Evolutionary conservation across 495 filamentous ascomycete species (phyloP), one percentile per base, ranked within the genome.

Genomic region (Penicillium daleae): DNA sequence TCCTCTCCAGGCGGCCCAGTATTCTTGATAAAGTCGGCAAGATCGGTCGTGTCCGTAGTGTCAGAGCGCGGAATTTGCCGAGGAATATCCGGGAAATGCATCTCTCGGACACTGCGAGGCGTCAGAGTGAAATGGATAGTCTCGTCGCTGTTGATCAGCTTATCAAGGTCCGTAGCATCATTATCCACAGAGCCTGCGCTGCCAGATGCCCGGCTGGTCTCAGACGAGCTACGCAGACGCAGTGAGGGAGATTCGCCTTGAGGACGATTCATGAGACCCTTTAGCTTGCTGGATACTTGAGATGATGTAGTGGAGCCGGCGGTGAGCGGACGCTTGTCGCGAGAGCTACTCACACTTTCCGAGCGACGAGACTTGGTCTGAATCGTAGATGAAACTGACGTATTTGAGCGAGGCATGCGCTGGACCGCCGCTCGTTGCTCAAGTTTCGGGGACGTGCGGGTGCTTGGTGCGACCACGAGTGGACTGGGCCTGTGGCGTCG

Each of bases 71-170:
- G 66, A 40, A 70, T 57, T 58, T 71, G 70, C 53, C 73, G 75
- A 40, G 78, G 74, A 19, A 73, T 66, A 54, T 82, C 80, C 7
- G 82, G 82, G 66, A 78, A 70, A 69, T 93, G 89, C 65, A 93
- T 90, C 62, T 94, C 89, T 54, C 94, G 88, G 83, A 97, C 90
- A 61, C 82, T 92, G 69, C 91, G 88, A 2, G 95, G 94, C 2
- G 95, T 99, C 32, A 97, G 82, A 2, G 95, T 97, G 71, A 89
- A 97, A 73, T 94, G 93, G 49, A 99, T 89, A 2, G 95, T 97
- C 71, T 96, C 89, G 59, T 92, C 87, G 74, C 92, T 93, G 39
- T 90, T 88, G 60, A 99, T 95, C 37, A 97, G 81, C 64, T 93
- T 85, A 67, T 99, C 95, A 74, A 99, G 93, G 51, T 80, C 79